phyloP scores from a whole-genome alignment of 2,329 filamentous ascomycete genomes.

The Microdochium trichocladiopsis region DNA sequence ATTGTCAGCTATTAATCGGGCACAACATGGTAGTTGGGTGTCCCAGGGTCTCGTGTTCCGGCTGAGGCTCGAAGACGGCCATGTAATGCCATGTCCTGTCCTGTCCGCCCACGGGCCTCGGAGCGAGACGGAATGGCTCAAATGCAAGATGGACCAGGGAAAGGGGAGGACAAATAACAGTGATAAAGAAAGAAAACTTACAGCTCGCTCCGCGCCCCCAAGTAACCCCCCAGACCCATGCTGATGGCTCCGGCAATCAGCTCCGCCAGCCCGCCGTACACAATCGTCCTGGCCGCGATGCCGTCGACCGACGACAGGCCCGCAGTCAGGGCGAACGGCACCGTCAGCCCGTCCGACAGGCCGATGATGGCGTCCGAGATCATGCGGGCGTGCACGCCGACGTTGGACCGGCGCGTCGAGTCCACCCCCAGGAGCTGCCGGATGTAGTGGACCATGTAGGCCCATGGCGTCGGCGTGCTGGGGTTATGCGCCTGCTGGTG shows the following conservation, averaged over 20 bases:
- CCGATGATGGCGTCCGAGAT: slow-evolving; percentile 50
- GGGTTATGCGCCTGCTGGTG: background rate
- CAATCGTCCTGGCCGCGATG: slow-evolving; percentile 34
- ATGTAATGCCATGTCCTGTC: too few species aligned
- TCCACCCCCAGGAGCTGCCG: background rate
- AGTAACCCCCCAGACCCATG: slow-evolving; percentile 53
- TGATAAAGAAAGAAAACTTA: slow-evolving; percentile 9
- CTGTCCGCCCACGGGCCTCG: too few species aligned
- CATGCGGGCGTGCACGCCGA: background rate
- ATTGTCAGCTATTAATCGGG: too few species aligned
- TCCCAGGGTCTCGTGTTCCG: too few species aligned
- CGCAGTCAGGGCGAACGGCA: slow-evolving; percentile 56
- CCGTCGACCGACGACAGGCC: slow-evolving; percentile 38
- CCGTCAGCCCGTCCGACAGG: slow-evolving; percentile 54
- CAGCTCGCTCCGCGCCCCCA: slow-evolving; percentile 40
- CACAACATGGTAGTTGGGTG: too few species aligned
- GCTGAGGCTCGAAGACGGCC: too few species aligned
- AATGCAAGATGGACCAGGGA: background rate
- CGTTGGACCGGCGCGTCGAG: background rate
- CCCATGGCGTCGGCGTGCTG: background rate
- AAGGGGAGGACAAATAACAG: background rate
- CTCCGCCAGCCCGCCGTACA: slow-evolving; percentile 52
- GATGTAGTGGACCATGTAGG: background rate
- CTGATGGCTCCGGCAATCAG: slow-evolving; percentile 51
- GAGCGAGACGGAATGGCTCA: background rate